Conservation (phyloP, 1,284 basidiomycete species). For the Retiboletus flavoniger region DNA sequence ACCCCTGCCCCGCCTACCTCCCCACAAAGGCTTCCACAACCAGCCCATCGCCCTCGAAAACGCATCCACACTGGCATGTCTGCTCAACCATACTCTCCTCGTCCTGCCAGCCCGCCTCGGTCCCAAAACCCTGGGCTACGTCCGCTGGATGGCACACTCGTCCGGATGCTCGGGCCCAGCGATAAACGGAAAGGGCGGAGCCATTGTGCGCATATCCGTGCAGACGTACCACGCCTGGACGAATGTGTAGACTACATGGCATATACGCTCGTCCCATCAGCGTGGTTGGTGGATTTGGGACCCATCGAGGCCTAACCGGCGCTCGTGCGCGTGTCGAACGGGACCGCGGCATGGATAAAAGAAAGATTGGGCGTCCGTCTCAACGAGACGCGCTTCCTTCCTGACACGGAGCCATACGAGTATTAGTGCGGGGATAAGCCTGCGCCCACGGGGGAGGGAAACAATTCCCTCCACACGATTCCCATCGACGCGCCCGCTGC, state of each 20-base stretch:
- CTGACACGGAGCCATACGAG: slow-evolving; percentile 51
- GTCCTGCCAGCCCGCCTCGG: slow-evolving; percentile 72
- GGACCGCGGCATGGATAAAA: slow-evolving; percentile 49
- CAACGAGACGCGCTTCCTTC: slow-evolving; percentile 48
- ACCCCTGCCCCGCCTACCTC: slow-evolving; percentile 57
- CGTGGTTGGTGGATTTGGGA: slow-evolving; percentile 60
- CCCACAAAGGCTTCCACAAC: slow-evolving; percentile 82
- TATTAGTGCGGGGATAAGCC: too few species aligned
- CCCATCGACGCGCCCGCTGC: too few species aligned
- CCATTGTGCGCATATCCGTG: slow-evolving; percentile 47
- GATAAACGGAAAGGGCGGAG: slow-evolving; percentile 48
- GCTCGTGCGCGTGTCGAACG: slow-evolving; percentile 47
- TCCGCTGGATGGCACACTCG: slow-evolving; percentile 58
- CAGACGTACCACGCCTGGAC: slow-evolving; percentile 36
- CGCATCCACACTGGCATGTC: slow-evolving; percentile 62
- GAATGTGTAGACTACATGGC: slow-evolving; percentile 61
- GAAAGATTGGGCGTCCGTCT: slow-evolving; percentile 45
- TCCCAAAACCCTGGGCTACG: slow-evolving; percentile 58
- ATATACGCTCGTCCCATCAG: slow-evolving; percentile 66
- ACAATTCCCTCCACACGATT: too few species aligned
- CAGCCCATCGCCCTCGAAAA: slow-evolving; percentile 83
- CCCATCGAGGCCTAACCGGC: slow-evolving; percentile 33
- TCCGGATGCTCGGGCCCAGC: slow-evolving; percentile 46
- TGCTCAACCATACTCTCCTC: slow-evolving; percentile 73
- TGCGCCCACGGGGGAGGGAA: too few species aligned